Percentiles rank a stretch among this genome's conserved stretches.
These are phyloP conservation scores for Eruca vesicaria DNA, from an alignment of 441 rosid genomes.

Conservation along the genomic window DNA sequence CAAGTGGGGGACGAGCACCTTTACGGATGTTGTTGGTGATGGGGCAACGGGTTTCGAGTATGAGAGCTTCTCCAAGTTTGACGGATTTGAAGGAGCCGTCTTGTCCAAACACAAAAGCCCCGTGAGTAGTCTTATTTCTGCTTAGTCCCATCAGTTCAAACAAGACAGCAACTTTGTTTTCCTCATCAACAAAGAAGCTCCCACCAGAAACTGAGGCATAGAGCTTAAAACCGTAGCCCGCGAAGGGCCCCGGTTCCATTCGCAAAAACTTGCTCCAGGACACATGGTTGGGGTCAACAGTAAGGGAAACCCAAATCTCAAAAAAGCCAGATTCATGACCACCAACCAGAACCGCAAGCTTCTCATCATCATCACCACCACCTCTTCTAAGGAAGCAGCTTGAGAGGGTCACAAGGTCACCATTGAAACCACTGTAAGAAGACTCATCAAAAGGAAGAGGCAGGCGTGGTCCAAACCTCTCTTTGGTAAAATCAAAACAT, in stretches of 20 bases:
- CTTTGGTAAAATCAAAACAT: not conserved
- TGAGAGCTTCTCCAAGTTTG: not conserved
- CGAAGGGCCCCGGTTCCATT: not conserved
- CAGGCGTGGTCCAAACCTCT: not conserved
- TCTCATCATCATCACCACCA: not conserved
- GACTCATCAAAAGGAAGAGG: not conserved
- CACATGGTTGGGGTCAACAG: not conserved
- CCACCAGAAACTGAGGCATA: not conserved
- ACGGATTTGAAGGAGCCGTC: not conserved
- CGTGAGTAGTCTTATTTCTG: not conserved
- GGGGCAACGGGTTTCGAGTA: not conserved
- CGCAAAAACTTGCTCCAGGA: not conserved
- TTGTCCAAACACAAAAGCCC: not conserved
- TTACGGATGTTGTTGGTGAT: not conserved
- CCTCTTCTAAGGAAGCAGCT: not conserved
- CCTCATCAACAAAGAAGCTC: not conserved
- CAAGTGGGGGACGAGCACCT: not conserved
- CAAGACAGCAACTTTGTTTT: not conserved
- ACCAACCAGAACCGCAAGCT: not conserved
- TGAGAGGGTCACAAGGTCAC: not conserved
- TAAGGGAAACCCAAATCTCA: not conserved
- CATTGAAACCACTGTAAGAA: not conserved
- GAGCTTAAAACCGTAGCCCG: no score
- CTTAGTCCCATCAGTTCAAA: not conserved
- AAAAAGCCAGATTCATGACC: not conserved